Conservation (phyloP, 139 green algal species). For the Chlorella sp. region DNA sequence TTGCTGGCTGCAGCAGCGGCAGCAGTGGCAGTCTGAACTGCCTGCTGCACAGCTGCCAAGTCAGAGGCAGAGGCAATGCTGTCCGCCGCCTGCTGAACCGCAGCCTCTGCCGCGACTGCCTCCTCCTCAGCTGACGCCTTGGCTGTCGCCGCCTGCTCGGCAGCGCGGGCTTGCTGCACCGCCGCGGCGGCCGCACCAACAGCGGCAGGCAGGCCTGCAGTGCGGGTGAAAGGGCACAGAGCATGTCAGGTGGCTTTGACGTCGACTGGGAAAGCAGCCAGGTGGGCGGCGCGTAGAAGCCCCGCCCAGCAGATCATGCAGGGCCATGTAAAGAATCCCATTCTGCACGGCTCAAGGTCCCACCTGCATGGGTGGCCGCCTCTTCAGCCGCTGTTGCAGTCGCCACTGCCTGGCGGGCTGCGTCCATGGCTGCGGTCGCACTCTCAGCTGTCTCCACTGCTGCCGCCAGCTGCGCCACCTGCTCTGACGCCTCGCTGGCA, state of each 20-base stretch:
- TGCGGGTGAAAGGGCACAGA: no score
- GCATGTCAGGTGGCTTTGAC: no score
- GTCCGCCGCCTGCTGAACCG: background rate
- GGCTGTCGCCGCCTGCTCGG: background rate
- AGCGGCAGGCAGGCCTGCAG: background rate
- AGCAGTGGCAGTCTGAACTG: background rate
- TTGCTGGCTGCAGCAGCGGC: constrained; percentile 5
- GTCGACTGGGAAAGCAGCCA: no score
- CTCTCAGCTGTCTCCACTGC: background rate
- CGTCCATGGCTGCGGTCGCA: no score
- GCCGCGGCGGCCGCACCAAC: background rate
- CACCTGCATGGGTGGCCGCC: background rate
- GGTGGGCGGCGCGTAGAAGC: no score
- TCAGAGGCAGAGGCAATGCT: no score
- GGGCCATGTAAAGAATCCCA: no score
- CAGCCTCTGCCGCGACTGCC: background rate
- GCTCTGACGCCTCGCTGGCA: background rate
- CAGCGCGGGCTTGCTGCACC: background rate
- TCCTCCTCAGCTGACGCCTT: background rate
- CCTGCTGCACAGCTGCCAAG: background rate
- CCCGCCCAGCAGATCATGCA: no score
- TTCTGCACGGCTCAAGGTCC: no score
- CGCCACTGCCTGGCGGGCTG: background rate
- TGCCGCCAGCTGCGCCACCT: background rate
- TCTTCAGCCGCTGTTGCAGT: background rate